Base-by-base conservation (phyloP, 2,329 filamentous ascomycete genomes). In the Colletotrichum trifolii region DNA sequence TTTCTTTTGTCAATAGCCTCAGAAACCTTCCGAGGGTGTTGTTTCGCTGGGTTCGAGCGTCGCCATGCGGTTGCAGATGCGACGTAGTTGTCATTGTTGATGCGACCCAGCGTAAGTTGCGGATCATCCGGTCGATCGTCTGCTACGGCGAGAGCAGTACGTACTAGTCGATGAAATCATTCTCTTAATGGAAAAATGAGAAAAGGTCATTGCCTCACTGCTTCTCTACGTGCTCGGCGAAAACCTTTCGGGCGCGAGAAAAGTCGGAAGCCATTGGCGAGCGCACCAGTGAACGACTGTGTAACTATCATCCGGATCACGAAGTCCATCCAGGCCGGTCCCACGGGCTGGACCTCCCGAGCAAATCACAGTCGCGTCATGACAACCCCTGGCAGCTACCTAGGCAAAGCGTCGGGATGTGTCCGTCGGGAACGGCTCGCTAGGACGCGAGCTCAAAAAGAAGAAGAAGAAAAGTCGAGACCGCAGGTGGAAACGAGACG, bases 321-420 rank as follows among this genome's bases (percentile, higher is more conserved):
- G 43, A 46, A 17, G 43, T 9, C 25, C 25, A 25, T 45, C 56
- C 48, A 54, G 48, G n/a, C 48, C 48, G 33, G 39, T 36, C 59
- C 60, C 25, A 64, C 43, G 56, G 17, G 45, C 57, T 12, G 50
- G 39, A n/a, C 15, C 56, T 53, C 25, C 47, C 47, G 47, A 62
- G 36, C 39, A 53, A 56, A 53, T 46, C 25, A 63, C 42, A 43
- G 48, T 63, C 53, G 63, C 58, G 42, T 48, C 63, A 63, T 62
- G 25, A 38, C 35, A 17, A 13, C 49, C 62, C 58, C 52, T 66
- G 48, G 53, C 53, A 61, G 40, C 47, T 39, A 40, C 25, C 3
- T 25, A 55, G 46, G 46, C 35, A 47, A 52, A 53, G 52, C 25
- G 33, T 56, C 62, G 58, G 62, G 15, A 65, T 56, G 45, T 65